These are phyloP conservation scores for Saccharomycopsis vini DNA, from an alignment of 805 yeast genomes.

Conservation along the genomic window DNA sequence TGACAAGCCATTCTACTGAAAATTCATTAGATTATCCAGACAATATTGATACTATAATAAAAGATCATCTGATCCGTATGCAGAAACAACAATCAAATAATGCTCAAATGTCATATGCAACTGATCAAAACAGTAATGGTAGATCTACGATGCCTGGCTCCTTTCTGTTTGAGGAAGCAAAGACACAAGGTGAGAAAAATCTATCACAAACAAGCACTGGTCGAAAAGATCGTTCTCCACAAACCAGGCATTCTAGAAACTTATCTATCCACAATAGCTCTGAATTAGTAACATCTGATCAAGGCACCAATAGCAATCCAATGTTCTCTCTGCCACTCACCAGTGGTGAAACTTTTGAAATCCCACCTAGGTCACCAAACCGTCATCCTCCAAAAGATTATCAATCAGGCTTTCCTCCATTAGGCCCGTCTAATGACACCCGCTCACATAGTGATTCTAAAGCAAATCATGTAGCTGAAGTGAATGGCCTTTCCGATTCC, in stretches of 20 bases:
- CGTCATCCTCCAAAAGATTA: slow-evolving; percentile 6
- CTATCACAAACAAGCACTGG: no score
- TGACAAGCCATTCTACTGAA: slow-evolving; percentile 7
- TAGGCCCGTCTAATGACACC: no score
- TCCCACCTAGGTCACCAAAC: slow-evolving; percentile 16
- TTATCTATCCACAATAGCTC: slow-evolving; percentile 8
- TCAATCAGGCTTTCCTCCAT: no score
- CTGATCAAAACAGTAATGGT: no score
- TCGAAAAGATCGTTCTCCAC: not conserved
- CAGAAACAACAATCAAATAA: not conserved
- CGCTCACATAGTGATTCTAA: no score
- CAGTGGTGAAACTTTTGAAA: not conserved
- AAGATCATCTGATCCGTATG: no score
- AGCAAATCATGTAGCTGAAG: no score
- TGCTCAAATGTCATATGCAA: not conserved
- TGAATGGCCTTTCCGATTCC: no score
- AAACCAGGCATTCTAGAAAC: slow-evolving; percentile 5
- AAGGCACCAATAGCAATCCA: not conserved
- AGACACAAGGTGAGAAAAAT: no score
- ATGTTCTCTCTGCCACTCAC: not conserved
- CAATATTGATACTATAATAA: no score
- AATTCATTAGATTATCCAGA: not conserved
- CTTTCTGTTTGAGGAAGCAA: not conserved
- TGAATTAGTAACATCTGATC: no score
- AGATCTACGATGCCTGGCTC: no score